Evolutionary conservation across 257 asterid species (phyloP).

Genomic region (Eustoma russellianum): DNA sequence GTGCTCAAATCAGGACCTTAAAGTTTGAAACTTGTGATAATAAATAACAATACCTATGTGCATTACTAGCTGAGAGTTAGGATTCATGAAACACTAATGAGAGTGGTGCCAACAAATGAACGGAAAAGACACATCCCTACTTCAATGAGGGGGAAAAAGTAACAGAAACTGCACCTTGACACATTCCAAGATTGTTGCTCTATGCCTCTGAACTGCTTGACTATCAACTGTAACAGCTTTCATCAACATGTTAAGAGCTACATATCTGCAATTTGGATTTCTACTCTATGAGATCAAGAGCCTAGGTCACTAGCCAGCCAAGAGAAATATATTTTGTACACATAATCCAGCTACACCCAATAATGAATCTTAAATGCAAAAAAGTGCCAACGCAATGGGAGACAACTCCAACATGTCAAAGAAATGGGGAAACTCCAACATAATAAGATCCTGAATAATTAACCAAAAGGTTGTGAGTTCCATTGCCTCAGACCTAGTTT

Average conservation of each 20-base stretch:
- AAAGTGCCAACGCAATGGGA: background rate
- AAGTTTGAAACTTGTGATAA: too few species aligned
- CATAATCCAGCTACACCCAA: too few species aligned
- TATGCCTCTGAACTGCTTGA: slow-evolving; percentile 99
- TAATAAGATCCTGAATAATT: background rate
- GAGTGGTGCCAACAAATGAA: slow-evolving; percentile 1
- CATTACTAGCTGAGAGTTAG: background rate
- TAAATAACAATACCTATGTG: background rate
- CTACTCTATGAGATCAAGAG: slow-evolving; percentile 19
- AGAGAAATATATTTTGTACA: too few species aligned
- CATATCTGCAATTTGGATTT: slow-evolving; percentile 57
- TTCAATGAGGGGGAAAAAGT: background rate
- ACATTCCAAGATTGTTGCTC: slow-evolving; percentile 92
- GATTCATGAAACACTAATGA: background rate
- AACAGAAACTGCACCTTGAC: slow-evolving; percentile 58
- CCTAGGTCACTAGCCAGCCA: background rate
- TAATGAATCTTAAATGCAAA: background rate
- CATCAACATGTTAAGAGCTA: slow-evolving; percentile 97
- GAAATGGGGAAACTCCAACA: background rate
- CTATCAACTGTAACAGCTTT: slow-evolving; percentile 81
- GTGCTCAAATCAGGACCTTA: too few species aligned
- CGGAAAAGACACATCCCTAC: background rate
- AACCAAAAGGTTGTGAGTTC: background rate
- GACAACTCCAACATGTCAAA: background rate
- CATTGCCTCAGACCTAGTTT: too few species aligned